A percentile compares a stretch with the other conserved stretches of the same genome.
Evolutionary conservation across 1,284 basidiomycete species (phyloP).

Genomic region (Moesziomyces sp.): DNA sequence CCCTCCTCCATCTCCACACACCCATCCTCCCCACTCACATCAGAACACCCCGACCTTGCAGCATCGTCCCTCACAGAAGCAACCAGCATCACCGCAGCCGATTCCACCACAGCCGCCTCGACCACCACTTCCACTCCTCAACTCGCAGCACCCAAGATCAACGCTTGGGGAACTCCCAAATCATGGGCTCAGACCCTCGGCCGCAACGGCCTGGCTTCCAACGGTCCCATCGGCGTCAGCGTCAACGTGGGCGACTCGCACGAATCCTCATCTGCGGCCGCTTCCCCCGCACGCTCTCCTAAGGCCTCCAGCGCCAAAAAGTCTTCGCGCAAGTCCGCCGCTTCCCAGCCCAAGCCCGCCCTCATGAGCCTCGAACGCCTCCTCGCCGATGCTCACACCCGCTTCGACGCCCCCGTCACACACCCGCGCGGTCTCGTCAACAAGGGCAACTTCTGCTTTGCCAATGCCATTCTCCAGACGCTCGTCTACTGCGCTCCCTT

Average conservation of each 20-base stretch:
- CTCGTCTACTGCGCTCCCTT: slow-evolving; percentile 90
- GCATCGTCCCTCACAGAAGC: slow-evolving; percentile 45
- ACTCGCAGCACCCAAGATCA: slow-evolving; percentile 20
- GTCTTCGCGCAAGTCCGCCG: slow-evolving; percentile 27
- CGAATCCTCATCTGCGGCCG: slow-evolving; percentile 9
- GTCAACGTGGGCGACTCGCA: slow-evolving; percentile 35
- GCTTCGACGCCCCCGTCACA: slow-evolving; percentile 69
- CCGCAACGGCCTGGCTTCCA: slow-evolving; percentile 20
- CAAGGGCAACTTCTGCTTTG: slow-evolving; percentile 97
- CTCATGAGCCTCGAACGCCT: slow-evolving; percentile 45
- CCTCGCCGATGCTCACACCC: slow-evolving; percentile 45
- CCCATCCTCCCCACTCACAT: slow-evolving; percentile 30
- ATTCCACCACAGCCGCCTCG: slow-evolving; percentile 9
- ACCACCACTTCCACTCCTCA: slow-evolving; percentile 22
- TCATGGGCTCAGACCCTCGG: slow-evolving; percentile 42
- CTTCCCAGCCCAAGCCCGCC: slow-evolving; percentile 7
- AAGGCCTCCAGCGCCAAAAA: slow-evolving; percentile 26
- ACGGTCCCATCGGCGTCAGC: slow-evolving; percentile 41
- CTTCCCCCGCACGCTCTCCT: slow-evolving; percentile 30
- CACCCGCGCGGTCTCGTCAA: slow-evolving; percentile 88
- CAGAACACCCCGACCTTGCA: slow-evolving; percentile 36
- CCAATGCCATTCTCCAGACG: slow-evolving; percentile 90
- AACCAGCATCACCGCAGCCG: slow-evolving; percentile 30
- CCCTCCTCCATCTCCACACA: slow-evolving; percentile 39
- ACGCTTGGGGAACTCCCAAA: slow-evolving; percentile 41